Evolutionary conservation across 1,139 yeast species (phyloP), one percentile per base, ranked within the genome.

Genomic region (Pneumocystis canis): DNA sequence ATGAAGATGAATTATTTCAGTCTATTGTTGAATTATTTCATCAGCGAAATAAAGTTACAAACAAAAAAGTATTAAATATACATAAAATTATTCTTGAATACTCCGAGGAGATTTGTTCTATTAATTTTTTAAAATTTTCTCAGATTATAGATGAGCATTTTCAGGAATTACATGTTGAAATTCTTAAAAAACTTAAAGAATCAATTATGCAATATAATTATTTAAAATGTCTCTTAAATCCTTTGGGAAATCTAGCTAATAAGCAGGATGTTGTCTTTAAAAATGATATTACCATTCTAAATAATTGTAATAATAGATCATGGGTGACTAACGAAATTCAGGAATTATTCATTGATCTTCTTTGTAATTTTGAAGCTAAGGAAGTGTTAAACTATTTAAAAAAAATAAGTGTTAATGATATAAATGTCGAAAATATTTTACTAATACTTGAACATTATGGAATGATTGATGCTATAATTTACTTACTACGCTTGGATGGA

Each of bases 11-110:
- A 31, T 66, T 72, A 40, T 65, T 74, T 58, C 70, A 65, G 30
- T 68, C 69, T 20, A 62, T 73, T n/a, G 67, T 67, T 2, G 74
- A 73, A 59, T 69, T 74, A 59, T 66, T 70, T 28, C 62, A 62
- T 3, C 25, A 63, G 11, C 37, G 47, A 25, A 62, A 64, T 37
- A 62, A 58, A 18, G 57, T 65, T 18, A 41, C 62, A 18, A 61
- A 58, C 6, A 60, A 56, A 20, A 65, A 65, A 40, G 61, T 63
- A 16, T 33, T 20, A 6, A 61, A 62, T 20, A 65, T 67, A 7
- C 61, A 60, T 56, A 60, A 35, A 0, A 62, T 65, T 6, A 39
- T 70, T 9, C 53, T 65, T 31, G 58, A 58, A 14, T 59, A 68
- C 58, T 63, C 64, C 31, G 62, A 63, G 18, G 59, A 62, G 18